A percentile compares a stretch with the other conserved stretches of the same genome.
phyloP scores from a whole-genome alignment of 2,329 filamentous ascomycete species.

The Paecilomyces sp. region DNA sequence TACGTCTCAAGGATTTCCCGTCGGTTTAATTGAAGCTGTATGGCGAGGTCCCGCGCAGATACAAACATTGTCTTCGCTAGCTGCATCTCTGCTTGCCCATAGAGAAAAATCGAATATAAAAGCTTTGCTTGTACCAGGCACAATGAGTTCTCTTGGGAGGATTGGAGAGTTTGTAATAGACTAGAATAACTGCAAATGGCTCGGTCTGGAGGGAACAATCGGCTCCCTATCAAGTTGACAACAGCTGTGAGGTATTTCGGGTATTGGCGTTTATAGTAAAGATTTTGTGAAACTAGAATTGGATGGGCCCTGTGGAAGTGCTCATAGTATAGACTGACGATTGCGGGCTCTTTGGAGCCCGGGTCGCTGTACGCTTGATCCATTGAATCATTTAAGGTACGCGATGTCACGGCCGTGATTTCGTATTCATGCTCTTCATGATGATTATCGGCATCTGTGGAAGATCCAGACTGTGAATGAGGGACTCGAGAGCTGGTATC shows the following conservation, averaged over 20 bases:
- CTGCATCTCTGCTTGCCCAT: conserved; percentile 3
- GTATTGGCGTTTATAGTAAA: conserved; percentile 4
- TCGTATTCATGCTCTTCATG: too few relatives aligned
- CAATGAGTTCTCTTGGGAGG: conserved; percentile 1
- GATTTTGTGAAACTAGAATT: conserved; percentile 1
- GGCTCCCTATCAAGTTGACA: conserved; percentile 5
- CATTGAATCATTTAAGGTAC: too few relatives aligned
- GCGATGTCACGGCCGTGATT: not conserved
- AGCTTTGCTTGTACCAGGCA: conserved; percentile 3
- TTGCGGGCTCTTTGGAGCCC: not conserved
- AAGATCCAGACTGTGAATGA: too few relatives aligned
- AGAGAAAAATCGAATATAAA: conserved; percentile 3
- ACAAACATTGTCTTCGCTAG: not conserved
- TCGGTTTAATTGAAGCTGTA: conserved; percentile 2
- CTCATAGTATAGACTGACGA: conserved; percentile 6
- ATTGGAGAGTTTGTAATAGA: not conserved
- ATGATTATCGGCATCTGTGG: too few relatives aligned
- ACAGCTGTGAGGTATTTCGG: conserved; percentile 3
- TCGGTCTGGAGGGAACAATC: not conserved
- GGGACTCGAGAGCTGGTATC: too few relatives aligned
- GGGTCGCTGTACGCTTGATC: not conserved
- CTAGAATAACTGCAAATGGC: not conserved
- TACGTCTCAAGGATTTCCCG: conserved; percentile 2
- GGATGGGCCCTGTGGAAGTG: conserved; percentile 5
- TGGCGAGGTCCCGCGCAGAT: conserved; percentile 30